phyloP scores from a whole-genome alignment of 73 alveolate species.

The Chromera velia region DNA sequence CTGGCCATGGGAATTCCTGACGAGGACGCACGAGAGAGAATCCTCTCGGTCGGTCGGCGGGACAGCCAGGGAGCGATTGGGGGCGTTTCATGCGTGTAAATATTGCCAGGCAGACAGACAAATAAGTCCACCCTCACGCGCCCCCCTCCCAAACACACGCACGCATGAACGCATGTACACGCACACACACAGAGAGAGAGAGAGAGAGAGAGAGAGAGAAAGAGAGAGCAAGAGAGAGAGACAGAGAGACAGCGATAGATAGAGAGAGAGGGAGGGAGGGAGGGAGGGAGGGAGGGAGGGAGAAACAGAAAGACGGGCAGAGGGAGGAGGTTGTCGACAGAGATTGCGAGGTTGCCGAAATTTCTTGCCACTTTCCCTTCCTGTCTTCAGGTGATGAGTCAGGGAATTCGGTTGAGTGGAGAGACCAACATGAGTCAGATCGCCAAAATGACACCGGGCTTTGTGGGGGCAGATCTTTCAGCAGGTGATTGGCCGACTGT shows the following conservation, averaged over 20 bases:
- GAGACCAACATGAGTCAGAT: slow-evolving; percentile 64
- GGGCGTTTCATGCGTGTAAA: background rate
- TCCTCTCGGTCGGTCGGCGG: slow-evolving; percentile 61
- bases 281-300: too few relatives aligned
- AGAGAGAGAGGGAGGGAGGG: too few relatives aligned
- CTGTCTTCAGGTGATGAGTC: slow-evolving; percentile 3
- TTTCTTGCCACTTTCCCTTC: background rate
- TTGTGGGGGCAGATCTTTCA: slow-evolving; percentile 93
- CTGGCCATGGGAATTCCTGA: slow-evolving; percentile 92
- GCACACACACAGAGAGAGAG: too few relatives aligned
- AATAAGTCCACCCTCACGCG: too few relatives aligned
- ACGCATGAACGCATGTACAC: too few relatives aligned
- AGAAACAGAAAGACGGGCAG: too few relatives aligned
- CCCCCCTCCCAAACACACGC: too few relatives aligned
- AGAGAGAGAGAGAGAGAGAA: too few relatives aligned
- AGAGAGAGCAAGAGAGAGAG: too few relatives aligned
- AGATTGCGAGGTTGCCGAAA: background rate
- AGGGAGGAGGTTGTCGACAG: too few relatives aligned
- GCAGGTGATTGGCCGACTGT: slow-evolving; percentile 79
- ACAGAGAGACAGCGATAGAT: too few relatives aligned
- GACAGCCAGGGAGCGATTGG: slow-evolving; percentile 42
- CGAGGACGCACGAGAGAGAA: slow-evolving; percentile 75
- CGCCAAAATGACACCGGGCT: slow-evolving; percentile 97
- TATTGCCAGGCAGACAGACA: too few relatives aligned
- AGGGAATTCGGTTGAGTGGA: slow-evolving; percentile 48